Percentiles rank a stretch among this genome's conserved stretches.
phyloP scores from a whole-genome alignment of 2,329 filamentous ascomycete species.

The Claviceps africana region DNA sequence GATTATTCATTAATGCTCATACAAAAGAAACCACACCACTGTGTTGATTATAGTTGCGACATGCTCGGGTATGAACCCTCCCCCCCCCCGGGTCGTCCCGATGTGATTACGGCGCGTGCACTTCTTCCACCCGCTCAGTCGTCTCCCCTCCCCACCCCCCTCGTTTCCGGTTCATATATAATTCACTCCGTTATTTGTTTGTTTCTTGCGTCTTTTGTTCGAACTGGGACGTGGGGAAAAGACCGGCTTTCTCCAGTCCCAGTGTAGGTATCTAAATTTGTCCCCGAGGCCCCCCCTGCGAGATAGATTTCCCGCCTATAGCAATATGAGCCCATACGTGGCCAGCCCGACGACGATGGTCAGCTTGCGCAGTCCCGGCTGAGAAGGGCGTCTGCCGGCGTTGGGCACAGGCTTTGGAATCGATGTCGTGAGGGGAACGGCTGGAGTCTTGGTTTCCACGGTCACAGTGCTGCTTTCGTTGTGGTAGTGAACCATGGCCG shows the following conservation, averaged over 20 bases:
- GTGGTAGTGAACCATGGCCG: not conserved
- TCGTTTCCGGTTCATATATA: not conserved
- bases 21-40: not conserved
- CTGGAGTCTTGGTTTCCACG: no score
- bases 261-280: not conserved
- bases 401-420: not conserved
- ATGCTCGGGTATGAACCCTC: not conserved
- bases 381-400: conserved; percentile 3
- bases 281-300: not conserved
- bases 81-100: no score
- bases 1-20: not conserved
- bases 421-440: not conserved
- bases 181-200: not conserved
- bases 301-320: not conserved
- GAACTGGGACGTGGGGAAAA: not conserved
- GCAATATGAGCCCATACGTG: conserved; percentile 5
- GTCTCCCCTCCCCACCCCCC: no score
- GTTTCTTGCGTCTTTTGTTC: not conserved
- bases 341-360: conserved; percentile 4
- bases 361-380: conserved; percentile 6
- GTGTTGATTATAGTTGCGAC: not conserved
- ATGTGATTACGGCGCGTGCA: not conserved
- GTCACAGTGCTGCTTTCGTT: not conserved
- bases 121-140: not conserved
- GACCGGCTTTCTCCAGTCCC: not conserved